A percentile compares a stretch with the other conserved stretches of the same genome.
Conservation (phyloP, 306 rosid species). For the Dalbergia oliveri region DNA sequence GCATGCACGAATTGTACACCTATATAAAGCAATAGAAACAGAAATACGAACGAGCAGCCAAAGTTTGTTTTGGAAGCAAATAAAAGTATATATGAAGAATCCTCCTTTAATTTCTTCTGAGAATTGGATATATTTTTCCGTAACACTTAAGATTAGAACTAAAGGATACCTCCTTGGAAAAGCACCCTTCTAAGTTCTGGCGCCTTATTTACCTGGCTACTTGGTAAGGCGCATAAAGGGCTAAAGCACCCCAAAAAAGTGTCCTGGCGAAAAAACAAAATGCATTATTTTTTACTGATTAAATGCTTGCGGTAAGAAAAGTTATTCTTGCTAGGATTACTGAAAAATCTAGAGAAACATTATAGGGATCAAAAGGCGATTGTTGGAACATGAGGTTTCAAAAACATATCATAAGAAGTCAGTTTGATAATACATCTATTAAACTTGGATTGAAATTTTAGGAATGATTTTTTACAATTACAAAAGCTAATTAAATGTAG, state of each 20-base stretch:
- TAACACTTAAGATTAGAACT: neutral
- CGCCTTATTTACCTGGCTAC: neutral
- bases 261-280: neutral
- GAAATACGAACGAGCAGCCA: neutral
- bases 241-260: neutral
- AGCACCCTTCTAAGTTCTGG: neutral
- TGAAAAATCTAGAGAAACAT: no score
- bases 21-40: neutral
- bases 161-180: neutral
- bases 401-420: neutral
- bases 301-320: no score
- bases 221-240: neutral
- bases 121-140: neutral
- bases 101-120: neutral
- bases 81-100: neutral
- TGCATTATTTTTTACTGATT: no score
- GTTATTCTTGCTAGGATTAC: no score
- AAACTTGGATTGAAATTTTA: neutral
- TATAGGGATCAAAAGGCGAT: no score
- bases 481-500: neutral
- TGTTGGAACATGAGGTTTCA: neutral
- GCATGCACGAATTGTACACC: neutral
- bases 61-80: neutral
- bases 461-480: neutral
- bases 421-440: neutral